Evolutionary conservation across 139 green algal genomes (phyloP).

Genomic region (Mesostigma viride): DNA sequence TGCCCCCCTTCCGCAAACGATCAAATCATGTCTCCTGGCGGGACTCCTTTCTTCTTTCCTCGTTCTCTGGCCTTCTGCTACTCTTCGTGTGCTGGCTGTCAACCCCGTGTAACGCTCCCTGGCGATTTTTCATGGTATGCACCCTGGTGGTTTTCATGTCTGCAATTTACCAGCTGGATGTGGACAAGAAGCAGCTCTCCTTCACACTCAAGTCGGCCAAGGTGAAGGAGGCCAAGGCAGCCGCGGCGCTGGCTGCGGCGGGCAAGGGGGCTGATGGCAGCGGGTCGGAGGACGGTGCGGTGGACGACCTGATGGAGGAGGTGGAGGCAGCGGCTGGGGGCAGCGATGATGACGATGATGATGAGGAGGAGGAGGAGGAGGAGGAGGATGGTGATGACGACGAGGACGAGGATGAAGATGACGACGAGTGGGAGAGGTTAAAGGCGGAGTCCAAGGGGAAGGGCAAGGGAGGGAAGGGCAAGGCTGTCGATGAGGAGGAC

Average conservation of each 20-base stretch:
- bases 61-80: too few relatives aligned
- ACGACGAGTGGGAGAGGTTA: conserved; percentile 21
- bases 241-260: background rate
- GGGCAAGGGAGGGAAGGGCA: conserved; percentile 30
- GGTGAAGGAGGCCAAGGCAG: conserved; percentile 7
- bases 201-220: conserved; percentile 8
- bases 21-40: too few relatives aligned
- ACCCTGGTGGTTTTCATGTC: too few relatives aligned
- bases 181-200: conserved; percentile 10
- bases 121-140: too few relatives aligned
- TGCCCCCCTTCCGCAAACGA: too few relatives aligned
- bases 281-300: conserved; percentile 24
- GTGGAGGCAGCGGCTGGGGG: background rate
- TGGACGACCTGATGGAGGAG: background rate
- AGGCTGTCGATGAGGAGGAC: conserved; percentile 20
- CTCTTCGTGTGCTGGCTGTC: too few relatives aligned
- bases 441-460: too few relatives aligned
- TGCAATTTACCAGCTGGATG: too few relatives aligned
- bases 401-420: conserved; percentile 33
- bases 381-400: conserved; percentile 16
- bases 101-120: too few relatives aligned
- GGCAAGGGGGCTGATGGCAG: conserved; percentile 21
- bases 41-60: too few relatives aligned
- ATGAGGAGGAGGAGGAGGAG: conserved; percentile 30
- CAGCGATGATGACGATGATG: conserved; percentile 6